Conservation (phyloP, 495 filamentous ascomycete species). For the Parathielavia hyrcaniae region DNA sequence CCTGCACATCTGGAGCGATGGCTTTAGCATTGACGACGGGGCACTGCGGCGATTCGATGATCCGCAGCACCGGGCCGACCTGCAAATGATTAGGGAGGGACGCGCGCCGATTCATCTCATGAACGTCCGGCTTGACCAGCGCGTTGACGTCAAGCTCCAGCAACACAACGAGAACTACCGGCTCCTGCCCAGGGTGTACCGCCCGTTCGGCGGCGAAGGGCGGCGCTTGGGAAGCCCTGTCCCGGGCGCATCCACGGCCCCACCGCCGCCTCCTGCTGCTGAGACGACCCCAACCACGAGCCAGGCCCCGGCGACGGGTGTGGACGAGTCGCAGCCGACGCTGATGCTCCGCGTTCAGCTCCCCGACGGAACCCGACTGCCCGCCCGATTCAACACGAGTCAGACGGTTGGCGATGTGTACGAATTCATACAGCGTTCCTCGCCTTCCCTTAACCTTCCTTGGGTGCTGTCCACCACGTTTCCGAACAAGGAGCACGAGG, state of each 20-base stretch:
- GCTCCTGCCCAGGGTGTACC: conserved; percentile 75
- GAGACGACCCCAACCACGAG: conserved; percentile 34
- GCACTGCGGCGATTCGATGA: conserved; percentile 85
- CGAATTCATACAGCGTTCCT: conserved; percentile 68
- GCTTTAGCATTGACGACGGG: conserved; percentile 93
- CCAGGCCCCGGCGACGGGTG: conserved; percentile 41
- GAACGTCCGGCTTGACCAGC: conserved; percentile 77
- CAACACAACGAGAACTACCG: conserved; percentile 81
- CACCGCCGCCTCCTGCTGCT: conserved; percentile 36
- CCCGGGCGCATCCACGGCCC: conserved; percentile 50
- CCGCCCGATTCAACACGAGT: conserved; percentile 82
- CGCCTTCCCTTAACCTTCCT: conserved; percentile 50
- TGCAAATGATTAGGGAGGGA: conserved; percentile 79
- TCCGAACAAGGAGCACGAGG: conserved; percentile 84
- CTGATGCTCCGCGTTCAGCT: conserved; percentile 82
- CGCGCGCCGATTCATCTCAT: conserved; percentile 82
- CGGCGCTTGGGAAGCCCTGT: conserved; percentile 89
- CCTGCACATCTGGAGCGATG: conserved; percentile 88
- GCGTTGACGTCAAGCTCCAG: conserved; percentile 83
- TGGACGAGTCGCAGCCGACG: conserved; percentile 72
- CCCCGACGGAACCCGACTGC: conserved; percentile 79
- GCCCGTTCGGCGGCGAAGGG: conserved; percentile 76
- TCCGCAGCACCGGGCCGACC: conserved; percentile 70
- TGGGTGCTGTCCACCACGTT: conserved; percentile 94
- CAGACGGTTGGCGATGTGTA: conserved; percentile 92